These are phyloP conservation scores for Phytophthora rubi DNA, from an alignment of 352 stramenopile genomes.

Conservation along the genomic window DNA sequence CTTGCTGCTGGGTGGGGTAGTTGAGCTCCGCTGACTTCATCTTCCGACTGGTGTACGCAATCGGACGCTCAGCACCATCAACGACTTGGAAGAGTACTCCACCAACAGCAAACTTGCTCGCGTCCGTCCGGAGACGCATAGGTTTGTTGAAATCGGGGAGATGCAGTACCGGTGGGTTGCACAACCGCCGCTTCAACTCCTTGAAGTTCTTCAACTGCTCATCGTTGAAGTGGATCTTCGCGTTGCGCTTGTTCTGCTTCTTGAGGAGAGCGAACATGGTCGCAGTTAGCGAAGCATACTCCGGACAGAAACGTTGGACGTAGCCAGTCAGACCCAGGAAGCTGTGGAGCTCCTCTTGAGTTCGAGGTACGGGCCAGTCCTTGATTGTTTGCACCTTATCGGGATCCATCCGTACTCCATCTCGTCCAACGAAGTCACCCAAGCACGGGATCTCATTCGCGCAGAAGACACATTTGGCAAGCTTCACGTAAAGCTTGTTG, in stretches of 20 bases:
- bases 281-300: too few relatives aligned
- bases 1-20: too few relatives aligned
- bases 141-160: background rate
- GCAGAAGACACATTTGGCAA: too few relatives aligned
- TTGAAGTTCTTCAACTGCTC: background rate
- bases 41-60: background rate
- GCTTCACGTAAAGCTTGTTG: too few relatives aligned
- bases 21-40: too few relatives aligned
- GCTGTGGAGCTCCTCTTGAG: constrained; percentile 6
- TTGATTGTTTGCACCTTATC: constrained; percentile 9
- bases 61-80: constrained; percentile 7
- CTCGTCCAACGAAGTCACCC: background rate
- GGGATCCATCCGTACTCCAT: constrained; percentile 5
- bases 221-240: too few relatives aligned
- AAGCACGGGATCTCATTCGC: too few relatives aligned
- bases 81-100: constrained; percentile 1
- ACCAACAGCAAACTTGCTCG: constrained; percentile 9
- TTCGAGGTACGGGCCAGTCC: background rate
- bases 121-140: constrained; percentile 6
- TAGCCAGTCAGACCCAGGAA: constrained; percentile 9
- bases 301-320: background rate
- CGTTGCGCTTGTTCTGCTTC: constrained; percentile 2
- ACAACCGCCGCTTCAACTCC: constrained; percentile 8
- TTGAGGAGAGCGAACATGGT: too few relatives aligned
- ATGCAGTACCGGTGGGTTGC: constrained; percentile 1